Base-by-base conservation (phyloP, 305 asterid genomes). In the Rubia tinctorum region DNA sequence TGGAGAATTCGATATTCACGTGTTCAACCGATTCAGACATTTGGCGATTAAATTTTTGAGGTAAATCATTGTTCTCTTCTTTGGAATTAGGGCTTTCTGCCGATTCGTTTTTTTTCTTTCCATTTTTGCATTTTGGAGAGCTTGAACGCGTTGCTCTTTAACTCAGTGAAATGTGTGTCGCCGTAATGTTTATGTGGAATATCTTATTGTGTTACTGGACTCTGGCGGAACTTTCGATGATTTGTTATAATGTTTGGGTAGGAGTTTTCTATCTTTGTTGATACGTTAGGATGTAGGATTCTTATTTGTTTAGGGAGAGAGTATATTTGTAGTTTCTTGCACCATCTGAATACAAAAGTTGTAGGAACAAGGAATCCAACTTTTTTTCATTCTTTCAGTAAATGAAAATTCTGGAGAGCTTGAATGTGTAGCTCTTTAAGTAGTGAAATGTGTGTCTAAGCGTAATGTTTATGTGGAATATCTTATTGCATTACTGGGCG, bases 341-440 rank as follows among this genome's bases (percentile, higher is more conserved):
- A n/a, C n/a, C n/a, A n/a, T n/a, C n/a, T 88, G 88, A 94, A 94
- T 96, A 85, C 91, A 14, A 83, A 88, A 8, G 92, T 84, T 97
- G 98, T 94, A 88, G 71, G 91, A 40, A 79, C 72, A 66, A 73
- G 58, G 68, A 64, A 6, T 47, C 55, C 55, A 47, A 47, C 55
- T 47, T 47, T 47, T 47, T 47, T 13, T 17, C 55, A n/a, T n/a
- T 62, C 22, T 65, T 37, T 71, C 0, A 15, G 12, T 62, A 56
- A 17, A 0, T 47, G 17, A 69, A 25, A 17, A 23, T 71, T 22
- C 40, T n/a, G 39, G 55, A 49, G 44, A 13, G 55, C 45, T 60
- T 20, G 40, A 27, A 43, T 27, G 23, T 20, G 23, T 23, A 42
- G 42, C 42, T 37, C 61, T 25, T 15, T 53, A 10, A 8, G 49